These are phyloP conservation scores for Komagataella mondaviorum DNA, from an alignment of 805 yeast genomes.

Conservation along the genomic window DNA sequence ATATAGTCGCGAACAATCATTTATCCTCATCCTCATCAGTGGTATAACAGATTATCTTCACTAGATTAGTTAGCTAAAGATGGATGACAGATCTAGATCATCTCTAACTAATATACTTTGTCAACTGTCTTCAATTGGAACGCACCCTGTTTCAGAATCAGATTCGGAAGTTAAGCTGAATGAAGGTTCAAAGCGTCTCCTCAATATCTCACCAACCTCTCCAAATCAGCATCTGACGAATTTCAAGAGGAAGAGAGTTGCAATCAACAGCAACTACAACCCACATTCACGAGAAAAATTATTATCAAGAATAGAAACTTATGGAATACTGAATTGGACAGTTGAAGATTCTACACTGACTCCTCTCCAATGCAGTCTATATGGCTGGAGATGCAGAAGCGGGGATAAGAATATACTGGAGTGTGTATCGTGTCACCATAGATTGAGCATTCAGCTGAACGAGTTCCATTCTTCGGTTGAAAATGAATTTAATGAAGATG, in stretches of 20 bases:
- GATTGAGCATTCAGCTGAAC: conserved; percentile 15
- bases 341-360: conserved; percentile 18
- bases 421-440: conserved; percentile 20
- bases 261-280: conserved; percentile 12
- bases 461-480: conserved; percentile 4
- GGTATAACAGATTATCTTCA: not conserved
- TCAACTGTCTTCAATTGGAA: not conserved
- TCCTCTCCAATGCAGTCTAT: conserved; percentile 33
- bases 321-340: conserved; percentile 33
- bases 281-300: conserved; percentile 23
- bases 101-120: not conserved
- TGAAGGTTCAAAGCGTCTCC: not conserved
- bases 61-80: not conserved
- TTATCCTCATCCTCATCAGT: not conserved
- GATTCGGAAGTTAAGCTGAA: not conserved
- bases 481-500: conserved; percentile 1
- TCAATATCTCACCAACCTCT: not conserved
- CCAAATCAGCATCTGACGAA: not conserved
- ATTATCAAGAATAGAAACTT: conserved; percentile 27
- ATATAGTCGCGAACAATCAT: not conserved
- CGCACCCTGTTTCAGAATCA: not conserved
- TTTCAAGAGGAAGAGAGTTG: not conserved
- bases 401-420: conserved; percentile 16
- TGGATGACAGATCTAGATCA: not conserved
- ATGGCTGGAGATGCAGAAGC: conserved; percentile 39